These are phyloP conservation scores for Linnemannia elongata DNA, from an alignment of 192 early-diverging fungal species.

Conservation along the genomic window DNA sequence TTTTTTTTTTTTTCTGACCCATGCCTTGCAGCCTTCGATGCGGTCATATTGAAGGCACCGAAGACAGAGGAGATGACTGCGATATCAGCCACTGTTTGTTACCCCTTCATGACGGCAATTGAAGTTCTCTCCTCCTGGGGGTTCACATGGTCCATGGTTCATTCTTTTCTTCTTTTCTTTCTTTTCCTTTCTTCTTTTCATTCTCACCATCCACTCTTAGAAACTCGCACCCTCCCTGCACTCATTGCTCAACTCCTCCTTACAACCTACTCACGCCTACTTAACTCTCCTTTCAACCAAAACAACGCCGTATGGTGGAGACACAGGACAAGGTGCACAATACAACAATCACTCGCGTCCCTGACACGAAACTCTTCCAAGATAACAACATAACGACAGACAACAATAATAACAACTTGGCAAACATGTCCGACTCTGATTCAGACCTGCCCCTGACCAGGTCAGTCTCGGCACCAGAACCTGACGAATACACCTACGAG, in stretches of 20 bases:
- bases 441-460: slow-evolving; percentile 35
- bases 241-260: not conserved
- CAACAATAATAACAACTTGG: slow-evolving; percentile 13
- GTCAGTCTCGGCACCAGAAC: slow-evolving; percentile 40
- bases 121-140: too few species aligned
- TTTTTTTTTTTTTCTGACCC: too few species aligned
- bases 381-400: not conserved
- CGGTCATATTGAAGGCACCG: too few species aligned
- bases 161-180: too few species aligned
- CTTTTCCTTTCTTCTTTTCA: not conserved
- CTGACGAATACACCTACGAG: slow-evolving; percentile 31
- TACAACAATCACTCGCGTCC: not conserved
- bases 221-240: too few species aligned
- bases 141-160: too few species aligned
- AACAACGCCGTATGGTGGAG: not conserved
- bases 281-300: not conserved
- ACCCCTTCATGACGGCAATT: too few species aligned
- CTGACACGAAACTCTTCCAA: not conserved
- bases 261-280: too few species aligned
- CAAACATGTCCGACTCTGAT: slow-evolving; percentile 28
- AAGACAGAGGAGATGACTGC: too few species aligned
- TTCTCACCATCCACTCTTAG: not conserved
- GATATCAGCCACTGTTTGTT: too few species aligned
- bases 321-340: not conserved
- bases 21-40: too few species aligned